These are phyloP conservation scores for Colletotrichum magnum DNA, from an alignment of 2,329 filamentous ascomycete genomes.

Conservation along the genomic window DNA sequence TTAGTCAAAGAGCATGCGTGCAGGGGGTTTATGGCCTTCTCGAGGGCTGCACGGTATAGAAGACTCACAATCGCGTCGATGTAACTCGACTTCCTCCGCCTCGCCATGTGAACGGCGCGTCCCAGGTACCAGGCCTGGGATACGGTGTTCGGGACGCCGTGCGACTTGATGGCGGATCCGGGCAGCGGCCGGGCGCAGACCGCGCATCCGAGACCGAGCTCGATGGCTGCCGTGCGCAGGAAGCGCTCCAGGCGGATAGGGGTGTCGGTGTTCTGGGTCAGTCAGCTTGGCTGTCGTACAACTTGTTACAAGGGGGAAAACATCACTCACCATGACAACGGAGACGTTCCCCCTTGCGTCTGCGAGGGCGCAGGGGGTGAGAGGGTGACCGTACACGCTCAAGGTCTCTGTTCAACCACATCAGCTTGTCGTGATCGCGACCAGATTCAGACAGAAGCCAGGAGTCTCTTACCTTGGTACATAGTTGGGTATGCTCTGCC, in stretches of 20 bases:
- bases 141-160: slow-evolving; percentile 51
- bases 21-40: no score
- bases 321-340: slow-evolving; percentile 45
- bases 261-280: slow-evolving; percentile 48
- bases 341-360: slow-evolving; percentile 45
- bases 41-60: no score
- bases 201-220: slow-evolving; percentile 55
- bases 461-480: slow-evolving; percentile 45
- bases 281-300: neutral
- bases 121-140: slow-evolving; percentile 54
- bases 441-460: no score
- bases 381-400: slow-evolving; percentile 54
- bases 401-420: no score
- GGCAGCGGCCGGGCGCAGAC: slow-evolving; percentile 52
- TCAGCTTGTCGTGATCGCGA: no score
- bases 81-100: slow-evolving; percentile 47
- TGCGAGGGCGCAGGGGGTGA: slow-evolving; percentile 53
- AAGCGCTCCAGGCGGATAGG: slow-evolving; percentile 53
- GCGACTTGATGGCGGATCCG: slow-evolving; percentile 50
- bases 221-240: slow-evolving; percentile 53
- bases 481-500: slow-evolving; percentile 55
- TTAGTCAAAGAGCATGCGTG: no score
- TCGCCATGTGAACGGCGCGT: slow-evolving; percentile 49
- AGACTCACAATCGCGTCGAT: slow-evolving; percentile 45
- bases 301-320: no score